Evolutionary conservation across 495 filamentous ascomycete genomes (phyloP), one percentile per base, ranked within the genome.

Genomic region (Mycothermus thermophilus): DNA sequence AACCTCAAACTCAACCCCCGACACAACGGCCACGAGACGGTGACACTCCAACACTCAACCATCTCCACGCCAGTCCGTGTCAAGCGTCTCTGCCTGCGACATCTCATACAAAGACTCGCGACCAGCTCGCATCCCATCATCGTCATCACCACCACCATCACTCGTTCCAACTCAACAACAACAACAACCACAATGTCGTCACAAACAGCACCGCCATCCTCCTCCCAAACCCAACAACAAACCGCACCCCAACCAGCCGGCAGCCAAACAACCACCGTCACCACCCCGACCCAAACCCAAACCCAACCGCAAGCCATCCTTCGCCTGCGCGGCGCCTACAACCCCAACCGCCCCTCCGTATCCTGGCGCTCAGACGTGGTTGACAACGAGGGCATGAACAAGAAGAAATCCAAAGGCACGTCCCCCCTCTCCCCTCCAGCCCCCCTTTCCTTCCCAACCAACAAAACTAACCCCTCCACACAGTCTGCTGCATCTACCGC

Each of bases 401-500:
- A 78, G 58, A 99, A 96, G 62, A 82, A 72, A 27, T 88, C 80
- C 0, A 99, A 99, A 79, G 85, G 87, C 86, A 51, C 26, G 48
- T 16, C 19, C 10, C 8, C 25, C n/a, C 45, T 47, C 11, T 9
- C 26, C 12, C 8, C 16, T 7, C 33, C 27, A 25, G 30, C 7
- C 11, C 11, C 27, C n/a, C 12, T 16, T 21, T n/a, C n/a, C 5
- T 9, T 17, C 26, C 8, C 7, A 23, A 9, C 7, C 0, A 11
- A 19, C n/a, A 8, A 30, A 12, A 8, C 14, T 23, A 15, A 16
- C 12, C 29, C 13, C 12, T 10, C 23, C 9, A 25, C 25, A 25
- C 46, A 95, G 92, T 96, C 15, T 99, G 90, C 71, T 99, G 90
- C 57, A 96, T 96, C 53, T 99, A 95, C 64, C 86, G 93, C 63